These are phyloP conservation scores for Abelmoschus esculentus DNA, from an alignment of 345 rosid genomes.

Conservation along the genomic window DNA sequence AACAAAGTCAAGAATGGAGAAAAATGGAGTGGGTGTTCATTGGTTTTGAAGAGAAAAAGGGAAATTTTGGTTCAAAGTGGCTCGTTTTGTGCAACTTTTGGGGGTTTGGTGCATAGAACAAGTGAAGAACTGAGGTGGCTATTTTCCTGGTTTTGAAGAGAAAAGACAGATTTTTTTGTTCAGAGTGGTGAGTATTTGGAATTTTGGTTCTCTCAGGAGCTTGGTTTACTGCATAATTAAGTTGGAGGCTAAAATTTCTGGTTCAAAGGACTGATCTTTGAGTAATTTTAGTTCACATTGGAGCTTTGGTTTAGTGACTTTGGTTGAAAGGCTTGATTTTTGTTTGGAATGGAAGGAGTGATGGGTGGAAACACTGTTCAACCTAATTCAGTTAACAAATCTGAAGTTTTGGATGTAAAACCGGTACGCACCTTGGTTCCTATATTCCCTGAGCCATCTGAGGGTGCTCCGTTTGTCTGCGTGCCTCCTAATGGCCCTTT, in stretches of 20 bases:
- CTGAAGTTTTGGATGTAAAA: slow-evolving; percentile 64
- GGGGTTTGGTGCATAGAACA: not conserved
- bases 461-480: slow-evolving; percentile 41
- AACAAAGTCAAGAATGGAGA: no score
- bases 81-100: not conserved
- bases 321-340: not conserved
- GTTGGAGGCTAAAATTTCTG: not conserved
- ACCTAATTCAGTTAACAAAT: slow-evolving; percentile 32
- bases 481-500: slow-evolving; percentile 50
- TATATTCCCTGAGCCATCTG: slow-evolving; percentile 35
- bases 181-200: not conserved
- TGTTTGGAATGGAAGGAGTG: slow-evolving; percentile 8
- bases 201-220: not conserved
- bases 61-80: not conserved
- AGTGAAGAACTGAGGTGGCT: not conserved
- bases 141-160: not conserved
- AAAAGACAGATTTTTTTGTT: not conserved
- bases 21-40: no score
- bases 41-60: not conserved
- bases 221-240: not conserved
- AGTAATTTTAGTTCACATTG: not conserved
- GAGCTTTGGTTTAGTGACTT: not conserved
- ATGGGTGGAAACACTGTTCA: not conserved
- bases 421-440: slow-evolving; percentile 71
- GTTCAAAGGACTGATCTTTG: not conserved